A percentile compares a stretch with the other conserved stretches of the same genome.
These are phyloP conservation scores for Sugiyamaella chiloensis DNA, from an alignment of 805 yeast species.

Conservation along the genomic window DNA sequence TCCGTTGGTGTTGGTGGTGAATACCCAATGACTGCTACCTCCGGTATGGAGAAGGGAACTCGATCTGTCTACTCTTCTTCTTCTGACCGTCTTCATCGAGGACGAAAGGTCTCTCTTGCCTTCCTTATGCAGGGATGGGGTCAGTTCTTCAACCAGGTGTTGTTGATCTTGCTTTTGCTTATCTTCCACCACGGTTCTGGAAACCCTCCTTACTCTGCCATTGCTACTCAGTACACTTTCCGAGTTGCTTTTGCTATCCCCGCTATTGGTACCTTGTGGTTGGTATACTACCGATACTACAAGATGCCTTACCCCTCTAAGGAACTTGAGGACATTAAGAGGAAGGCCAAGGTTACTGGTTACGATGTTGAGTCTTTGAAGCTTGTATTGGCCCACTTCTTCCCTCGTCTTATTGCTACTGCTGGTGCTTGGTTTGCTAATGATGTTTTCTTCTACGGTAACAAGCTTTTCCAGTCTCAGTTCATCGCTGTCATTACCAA, in stretches of 20 bases:
- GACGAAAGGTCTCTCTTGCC: conserved; percentile 37
- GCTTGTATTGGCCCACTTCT: conserved; percentile 29
- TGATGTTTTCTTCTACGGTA: conserved; percentile 64
- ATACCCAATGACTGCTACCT: conserved; percentile 61
- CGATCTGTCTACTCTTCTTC: conserved; percentile 26
- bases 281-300: conserved; percentile 37
- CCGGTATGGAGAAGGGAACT: conserved; percentile 59
- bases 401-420: conserved; percentile 56
- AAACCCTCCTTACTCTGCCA: conserved; percentile 64
- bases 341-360: conserved; percentile 35
- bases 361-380: conserved; percentile 33
- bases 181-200: conserved; percentile 93
- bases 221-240: conserved; percentile 39
- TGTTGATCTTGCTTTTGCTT: conserved; percentile 71
- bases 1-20: conserved; percentile 61
- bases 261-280: conserved; percentile 38
- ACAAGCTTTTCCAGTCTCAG: conserved; percentile 46
- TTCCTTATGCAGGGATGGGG: conserved; percentile 98
- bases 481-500: conserved; percentile 37
- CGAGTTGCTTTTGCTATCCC: conserved; percentile 38
- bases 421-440: conserved; percentile 60
- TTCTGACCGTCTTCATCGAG: conserved; percentile 39
- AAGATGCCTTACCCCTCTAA: conserved; percentile 36
- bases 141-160: conserved; percentile 88
- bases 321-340: conserved; percentile 31